Base-by-base conservation (phyloP, 2,329 filamentous ascomycete genomes). In the Arthrocladium fulminans region DNA sequence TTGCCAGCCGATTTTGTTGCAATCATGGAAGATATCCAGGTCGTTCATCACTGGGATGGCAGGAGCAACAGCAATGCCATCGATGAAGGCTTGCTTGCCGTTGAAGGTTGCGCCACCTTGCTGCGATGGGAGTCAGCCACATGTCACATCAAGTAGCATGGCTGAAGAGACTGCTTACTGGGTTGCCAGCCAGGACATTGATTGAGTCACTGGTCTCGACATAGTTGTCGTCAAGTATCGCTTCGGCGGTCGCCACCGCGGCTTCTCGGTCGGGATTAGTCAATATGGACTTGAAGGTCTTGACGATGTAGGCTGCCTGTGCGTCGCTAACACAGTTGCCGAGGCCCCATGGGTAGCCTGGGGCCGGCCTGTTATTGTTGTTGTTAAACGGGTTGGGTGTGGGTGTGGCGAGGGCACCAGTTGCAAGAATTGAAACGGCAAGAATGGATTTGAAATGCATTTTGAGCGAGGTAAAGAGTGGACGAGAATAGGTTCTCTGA, bases 141-240 rank as follows among this genome's bases (percentile, higher is more conserved):
- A 17, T 49, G 24, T 15, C 7, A n/a, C 3, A 17, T 29, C 25
- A 20, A 27, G 23, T 32, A 23, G 19, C 13, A 23, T 32, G 32
- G 20, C n/a, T 4, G 13, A 15, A 22, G 27, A 17, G 12, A 37
- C 13, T 24, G 41, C 42, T 45, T 47, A 54, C 49, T 29, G 41
- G 45, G 41, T 24, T n/a, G n/a, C 51, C 52, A 17, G 43, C 45
- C 6, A 54, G 41, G 12, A 45, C 42, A 29, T 54, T 54, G 23
- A 49, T 45, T n/a, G 47, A 46, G 32, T 54, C 52, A 24, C 44
- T 48, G 20, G 48, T 49, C 29, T 52, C 51, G 20, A 53, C 30
- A 25, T 40, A 54, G 35, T 48, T 39, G 3, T 53, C 48, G 10
- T 42, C 48, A 24, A 54, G 47, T 29, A 53, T 19, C 15, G 20